phyloP scores from a whole-genome alignment of 2,329 filamentous ascomycete genomes.

The Xylariaceae sp. region DNA sequence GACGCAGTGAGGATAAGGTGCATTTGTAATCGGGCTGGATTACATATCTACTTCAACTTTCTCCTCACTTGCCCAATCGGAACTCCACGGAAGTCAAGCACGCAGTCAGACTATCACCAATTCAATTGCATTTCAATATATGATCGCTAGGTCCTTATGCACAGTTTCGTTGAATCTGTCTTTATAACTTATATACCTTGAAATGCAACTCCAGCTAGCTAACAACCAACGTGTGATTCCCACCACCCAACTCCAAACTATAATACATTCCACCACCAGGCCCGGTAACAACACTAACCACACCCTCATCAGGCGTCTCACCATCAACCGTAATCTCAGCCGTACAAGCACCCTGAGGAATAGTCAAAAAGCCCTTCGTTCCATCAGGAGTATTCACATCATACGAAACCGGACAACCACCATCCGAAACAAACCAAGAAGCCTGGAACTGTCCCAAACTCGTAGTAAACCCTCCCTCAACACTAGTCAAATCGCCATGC shows the following conservation, averaged over 20 bases:
- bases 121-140: too few relatives aligned
- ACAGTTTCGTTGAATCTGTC: too few relatives aligned
- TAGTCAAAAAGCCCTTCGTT: not conserved
- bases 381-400: not conserved
- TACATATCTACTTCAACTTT: too few relatives aligned
- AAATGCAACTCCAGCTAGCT: too few relatives aligned
- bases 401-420: not conserved
- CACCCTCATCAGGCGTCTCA: not conserved
- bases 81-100: too few relatives aligned
- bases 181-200: too few relatives aligned
- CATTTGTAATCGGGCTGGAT: too few relatives aligned
- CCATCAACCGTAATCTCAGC: not conserved
- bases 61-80: too few relatives aligned
- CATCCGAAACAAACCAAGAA: not conserved
- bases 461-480: slow-evolving; percentile 41
- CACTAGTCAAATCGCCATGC: slow-evolving; percentile 37
- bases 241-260: not conserved
- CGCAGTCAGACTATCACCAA: too few relatives aligned
- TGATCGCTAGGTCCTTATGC: too few relatives aligned
- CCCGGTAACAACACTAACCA: not conserved
- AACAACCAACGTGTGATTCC: not conserved
- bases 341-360: not conserved
- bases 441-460: slow-evolving; percentile 33
- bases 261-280: not conserved
- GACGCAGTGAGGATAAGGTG: too few relatives aligned